Evolutionary conservation across 371 early-diverging fungal genomes (phyloP).

Genomic region (Synchytrium microbalum): DNA sequence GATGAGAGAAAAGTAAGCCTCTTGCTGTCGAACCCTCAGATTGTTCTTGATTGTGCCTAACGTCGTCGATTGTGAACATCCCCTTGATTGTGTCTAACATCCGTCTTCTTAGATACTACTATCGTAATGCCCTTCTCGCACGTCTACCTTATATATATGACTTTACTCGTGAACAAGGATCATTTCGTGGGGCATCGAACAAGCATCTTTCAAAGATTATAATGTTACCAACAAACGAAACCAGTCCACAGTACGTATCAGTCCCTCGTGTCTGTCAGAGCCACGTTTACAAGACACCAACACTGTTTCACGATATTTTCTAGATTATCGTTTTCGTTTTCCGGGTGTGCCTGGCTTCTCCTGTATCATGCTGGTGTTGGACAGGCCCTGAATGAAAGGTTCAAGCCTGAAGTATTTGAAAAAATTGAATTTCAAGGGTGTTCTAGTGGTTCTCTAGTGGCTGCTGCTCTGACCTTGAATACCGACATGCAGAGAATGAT

Average conservation of each 20-base stretch:
- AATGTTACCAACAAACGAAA: neutral
- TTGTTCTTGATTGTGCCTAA: neutral
- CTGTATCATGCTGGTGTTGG: neutral
- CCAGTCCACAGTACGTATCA: too few relatives aligned
- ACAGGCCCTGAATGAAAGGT: neutral
- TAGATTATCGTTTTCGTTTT: neutral
- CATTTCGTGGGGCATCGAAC: neutral
- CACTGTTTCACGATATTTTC: neutral
- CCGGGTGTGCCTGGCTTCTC: neutral
- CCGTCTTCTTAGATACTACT: neutral
- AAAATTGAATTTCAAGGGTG: neutral
- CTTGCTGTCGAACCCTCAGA: neutral
- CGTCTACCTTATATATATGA: neutral
- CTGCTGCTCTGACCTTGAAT: neutral
- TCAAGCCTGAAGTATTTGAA: neutral
- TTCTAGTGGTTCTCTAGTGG: neutral
- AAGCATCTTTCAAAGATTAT: neutral
- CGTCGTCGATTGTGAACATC: neutral
- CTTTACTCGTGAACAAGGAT: neutral
- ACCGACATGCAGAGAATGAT: neutral
- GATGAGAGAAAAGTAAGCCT: neutral
- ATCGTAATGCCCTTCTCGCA: neutral
- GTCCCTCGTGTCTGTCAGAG: too few relatives aligned
- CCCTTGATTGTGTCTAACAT: neutral
- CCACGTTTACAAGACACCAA: too few relatives aligned